phyloP scores from a whole-genome alignment of 2,329 filamentous ascomycete species.

The Aspergillus brasiliensis region DNA sequence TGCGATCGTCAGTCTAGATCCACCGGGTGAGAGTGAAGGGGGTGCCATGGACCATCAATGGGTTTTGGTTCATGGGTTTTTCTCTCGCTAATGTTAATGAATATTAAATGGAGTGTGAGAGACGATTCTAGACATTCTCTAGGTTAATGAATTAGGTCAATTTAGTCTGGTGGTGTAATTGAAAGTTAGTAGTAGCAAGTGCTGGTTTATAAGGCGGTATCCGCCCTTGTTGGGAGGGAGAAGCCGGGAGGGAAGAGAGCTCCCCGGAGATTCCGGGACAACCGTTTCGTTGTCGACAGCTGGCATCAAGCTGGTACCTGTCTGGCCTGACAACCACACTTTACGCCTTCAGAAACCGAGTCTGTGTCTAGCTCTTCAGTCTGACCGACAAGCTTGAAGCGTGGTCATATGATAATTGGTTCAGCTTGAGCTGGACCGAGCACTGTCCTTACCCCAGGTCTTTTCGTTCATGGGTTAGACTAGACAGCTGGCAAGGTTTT shows the following conservation, averaged over 20 bases:
- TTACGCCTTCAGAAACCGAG: neutral
- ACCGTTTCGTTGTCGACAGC: slow-evolving; percentile 8
- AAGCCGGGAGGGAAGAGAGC: neutral
- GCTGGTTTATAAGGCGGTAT: neutral
- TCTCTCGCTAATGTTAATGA: too few relatives aligned
- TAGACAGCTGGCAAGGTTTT: too few relatives aligned
- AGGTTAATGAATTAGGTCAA: too few relatives aligned
- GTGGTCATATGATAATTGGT: neutral
- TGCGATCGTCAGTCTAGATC: neutral
- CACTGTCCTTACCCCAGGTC: neutral
- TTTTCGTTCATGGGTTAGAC: neutral
- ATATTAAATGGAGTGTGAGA: too few relatives aligned
- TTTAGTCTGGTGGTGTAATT: neutral
- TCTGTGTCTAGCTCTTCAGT: neutral
- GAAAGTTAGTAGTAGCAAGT: neutral
- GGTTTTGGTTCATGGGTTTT: too few relatives aligned
- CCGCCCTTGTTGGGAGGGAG: neutral
- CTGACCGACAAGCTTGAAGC: neutral
- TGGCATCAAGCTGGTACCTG: neutral
- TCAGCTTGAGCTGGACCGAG: neutral
- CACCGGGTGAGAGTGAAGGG: neutral
- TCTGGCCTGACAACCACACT: neutral
- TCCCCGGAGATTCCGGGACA: neutral
- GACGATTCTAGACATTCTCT: too few relatives aligned
- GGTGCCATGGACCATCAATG: neutral